phyloP scores from a whole-genome alignment of 2,329 filamentous ascomycete species.

The Colletotrichum sp. region DNA sequence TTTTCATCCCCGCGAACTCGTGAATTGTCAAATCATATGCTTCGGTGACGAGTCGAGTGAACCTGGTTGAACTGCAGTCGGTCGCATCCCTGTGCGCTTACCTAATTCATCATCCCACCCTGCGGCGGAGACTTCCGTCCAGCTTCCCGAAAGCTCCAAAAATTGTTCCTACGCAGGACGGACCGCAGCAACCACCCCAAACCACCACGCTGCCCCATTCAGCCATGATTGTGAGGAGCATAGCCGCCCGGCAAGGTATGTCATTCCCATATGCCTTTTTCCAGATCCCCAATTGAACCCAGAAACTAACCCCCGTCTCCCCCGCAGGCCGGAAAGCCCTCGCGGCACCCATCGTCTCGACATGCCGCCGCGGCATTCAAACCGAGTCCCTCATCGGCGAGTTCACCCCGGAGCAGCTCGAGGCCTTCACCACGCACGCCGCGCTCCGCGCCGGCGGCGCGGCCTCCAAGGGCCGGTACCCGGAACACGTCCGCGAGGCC shows the following conservation, averaged over 20 bases:
- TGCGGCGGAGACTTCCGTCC: constrained; percentile 13
- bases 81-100: background rate
- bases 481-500: background rate
- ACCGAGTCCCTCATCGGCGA: constrained; percentile 32
- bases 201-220: constrained; percentile 24
- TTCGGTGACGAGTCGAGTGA: background rate
- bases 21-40: background rate
- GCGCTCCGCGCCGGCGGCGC: constrained; percentile 5
- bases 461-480: background rate
- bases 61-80: background rate
- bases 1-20: background rate
- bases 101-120: background rate
- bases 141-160: constrained; percentile 17
- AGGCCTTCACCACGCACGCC: constrained; percentile 20
- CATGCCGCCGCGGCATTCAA: constrained; percentile 44
- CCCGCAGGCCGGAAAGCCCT: constrained; percentile 58
- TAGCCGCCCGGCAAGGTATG: constrained; percentile 60
- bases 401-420: constrained; percentile 27
- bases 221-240: constrained; percentile 63
- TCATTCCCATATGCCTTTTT: background rate
- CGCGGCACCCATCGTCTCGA: constrained; percentile 45
- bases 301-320: background rate
- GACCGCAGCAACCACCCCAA: constrained; percentile 50
- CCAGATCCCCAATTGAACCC: constrained; percentile 23
- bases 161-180: constrained; percentile 19